These are phyloP conservation scores for Diospyros lotus DNA, from an alignment of 148 eudicot species.

Conservation along the genomic window DNA sequence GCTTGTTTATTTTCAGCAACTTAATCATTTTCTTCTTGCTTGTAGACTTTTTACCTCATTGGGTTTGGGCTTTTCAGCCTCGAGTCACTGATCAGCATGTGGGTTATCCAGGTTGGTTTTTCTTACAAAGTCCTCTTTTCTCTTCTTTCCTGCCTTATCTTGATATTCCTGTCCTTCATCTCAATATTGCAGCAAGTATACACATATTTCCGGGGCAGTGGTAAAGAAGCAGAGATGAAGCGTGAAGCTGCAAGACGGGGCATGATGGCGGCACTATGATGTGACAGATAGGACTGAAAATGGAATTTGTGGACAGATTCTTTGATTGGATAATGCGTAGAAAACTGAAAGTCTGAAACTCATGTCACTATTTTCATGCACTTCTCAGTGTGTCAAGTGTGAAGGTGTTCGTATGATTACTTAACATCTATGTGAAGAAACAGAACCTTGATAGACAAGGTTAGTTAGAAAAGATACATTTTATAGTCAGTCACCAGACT, in stretches of 20 bases:
- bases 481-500: too few species aligned
- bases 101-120: constrained; percentile 58
- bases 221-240: constrained; percentile 57
- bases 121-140: background rate
- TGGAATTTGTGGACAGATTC: background rate
- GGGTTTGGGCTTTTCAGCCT: constrained; percentile 51
- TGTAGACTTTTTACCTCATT: constrained; percentile 50
- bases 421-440: background rate
- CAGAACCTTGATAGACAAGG: background rate
- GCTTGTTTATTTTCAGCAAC: background rate
- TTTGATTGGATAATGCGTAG: constrained; percentile 10
- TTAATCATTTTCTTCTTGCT: constrained; percentile 14
- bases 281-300: background rate
- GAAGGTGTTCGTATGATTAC: background rate
- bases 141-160: background rate
- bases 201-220: constrained; percentile 62
- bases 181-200: constrained; percentile 52
- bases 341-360: background rate
- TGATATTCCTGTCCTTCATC: background rate
- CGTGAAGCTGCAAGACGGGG: constrained; percentile 51
- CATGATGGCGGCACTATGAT: constrained; percentile 47
- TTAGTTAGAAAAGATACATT: too few species aligned
- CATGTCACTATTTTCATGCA: background rate
- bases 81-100: constrained; percentile 59
- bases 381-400: background rate